These are phyloP conservation scores for Dissophora globulifera DNA, from an alignment of 192 early-diverging fungal species.

Conservation along the genomic window DNA sequence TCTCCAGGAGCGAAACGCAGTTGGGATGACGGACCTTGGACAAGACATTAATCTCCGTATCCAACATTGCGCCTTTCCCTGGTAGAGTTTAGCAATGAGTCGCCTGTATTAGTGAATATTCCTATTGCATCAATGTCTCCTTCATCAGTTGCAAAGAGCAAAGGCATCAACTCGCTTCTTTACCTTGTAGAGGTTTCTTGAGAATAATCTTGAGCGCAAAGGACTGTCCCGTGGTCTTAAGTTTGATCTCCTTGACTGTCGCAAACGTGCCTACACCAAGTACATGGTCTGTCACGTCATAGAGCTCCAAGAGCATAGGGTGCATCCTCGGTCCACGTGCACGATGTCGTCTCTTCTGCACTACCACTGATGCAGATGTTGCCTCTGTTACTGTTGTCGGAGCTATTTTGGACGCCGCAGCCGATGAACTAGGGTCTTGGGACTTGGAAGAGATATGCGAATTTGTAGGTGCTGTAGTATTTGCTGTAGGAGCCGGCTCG, in stretches of 20 bases:
- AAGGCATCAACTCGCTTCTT: neutral
- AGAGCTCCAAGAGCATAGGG: conserved; percentile 45
- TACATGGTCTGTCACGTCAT: conserved; percentile 59
- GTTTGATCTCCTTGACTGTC: conserved; percentile 71
- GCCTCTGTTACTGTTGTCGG: neutral
- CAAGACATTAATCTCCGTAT: conserved; percentile 76
- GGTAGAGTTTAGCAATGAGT: neutral
- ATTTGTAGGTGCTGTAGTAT: too few relatives aligned
- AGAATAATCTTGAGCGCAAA: conserved; percentile 83
- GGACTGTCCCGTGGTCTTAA: conserved; percentile 61
- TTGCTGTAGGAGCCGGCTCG: too few relatives aligned
- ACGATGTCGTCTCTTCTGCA: conserved; percentile 2
- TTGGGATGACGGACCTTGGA: conserved; percentile 82
- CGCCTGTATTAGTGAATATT: too few relatives aligned
- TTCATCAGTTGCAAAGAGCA: neutral
- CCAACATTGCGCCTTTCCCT: conserved; percentile 73
- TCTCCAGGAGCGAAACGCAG: conserved; percentile 82
- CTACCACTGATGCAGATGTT: neutral
- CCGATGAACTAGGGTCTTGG: too few relatives aligned
- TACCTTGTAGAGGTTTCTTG: conserved; percentile 66
- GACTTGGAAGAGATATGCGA: too few relatives aligned
- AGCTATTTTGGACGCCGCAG: too few relatives aligned
- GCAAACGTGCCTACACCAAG: conserved; percentile 69
- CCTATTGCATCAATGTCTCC: too few relatives aligned
- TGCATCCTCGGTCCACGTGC: conserved; percentile 28